phyloP scores from a whole-genome alignment of 2,329 filamentous ascomycete genomes.

The Bisporella sp. region DNA sequence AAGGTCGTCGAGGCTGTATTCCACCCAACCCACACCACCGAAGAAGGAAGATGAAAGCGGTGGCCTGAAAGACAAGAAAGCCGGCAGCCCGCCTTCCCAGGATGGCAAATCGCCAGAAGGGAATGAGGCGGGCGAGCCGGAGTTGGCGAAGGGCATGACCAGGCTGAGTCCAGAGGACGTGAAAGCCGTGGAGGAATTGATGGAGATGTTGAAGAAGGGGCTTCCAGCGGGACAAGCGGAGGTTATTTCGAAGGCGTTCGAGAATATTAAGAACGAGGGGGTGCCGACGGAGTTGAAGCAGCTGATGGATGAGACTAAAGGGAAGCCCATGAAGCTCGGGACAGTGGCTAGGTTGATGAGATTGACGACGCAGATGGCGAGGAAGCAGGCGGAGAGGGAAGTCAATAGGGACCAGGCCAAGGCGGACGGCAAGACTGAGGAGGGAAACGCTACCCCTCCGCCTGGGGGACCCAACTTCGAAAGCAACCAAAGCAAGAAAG shows the following conservation, averaged over 20 bases:
- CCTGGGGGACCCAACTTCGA: conserved; percentile 10
- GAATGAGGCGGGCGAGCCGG: conserved; percentile 21
- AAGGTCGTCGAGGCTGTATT: too few relatives aligned
- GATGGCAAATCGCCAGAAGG: conserved; percentile 26
- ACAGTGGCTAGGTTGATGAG: conserved; percentile 26
- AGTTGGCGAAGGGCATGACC: conserved; percentile 20
- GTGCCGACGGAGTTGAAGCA: conserved; percentile 52
- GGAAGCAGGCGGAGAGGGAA: conserved; percentile 23
- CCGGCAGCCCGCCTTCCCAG: conserved; percentile 2
- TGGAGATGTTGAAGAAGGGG: conserved; percentile 47
- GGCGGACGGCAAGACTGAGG: conserved; percentile 6
- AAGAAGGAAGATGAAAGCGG: too few relatives aligned
- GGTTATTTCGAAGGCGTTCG: conserved; percentile 52
- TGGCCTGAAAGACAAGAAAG: too few relatives aligned
- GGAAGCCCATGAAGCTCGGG: conserved; percentile 20
- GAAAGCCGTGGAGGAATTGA: conserved; percentile 49
- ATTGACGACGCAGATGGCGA: conserved; percentile 27
- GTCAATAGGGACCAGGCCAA: conserved; percentile 4
- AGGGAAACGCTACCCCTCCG: conserved; percentile 8
- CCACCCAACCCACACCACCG: too few relatives aligned
- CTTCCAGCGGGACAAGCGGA: conserved; percentile 52
- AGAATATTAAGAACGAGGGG: conserved; percentile 58
- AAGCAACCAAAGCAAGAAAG: conserved; percentile 5
- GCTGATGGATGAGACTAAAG: conserved; percentile 24
- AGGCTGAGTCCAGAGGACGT: conserved; percentile 47